These are phyloP conservation scores for Ulota crispa DNA, from an alignment of 225 moss, liverwort and hornwort species.

Conservation along the genomic window DNA sequence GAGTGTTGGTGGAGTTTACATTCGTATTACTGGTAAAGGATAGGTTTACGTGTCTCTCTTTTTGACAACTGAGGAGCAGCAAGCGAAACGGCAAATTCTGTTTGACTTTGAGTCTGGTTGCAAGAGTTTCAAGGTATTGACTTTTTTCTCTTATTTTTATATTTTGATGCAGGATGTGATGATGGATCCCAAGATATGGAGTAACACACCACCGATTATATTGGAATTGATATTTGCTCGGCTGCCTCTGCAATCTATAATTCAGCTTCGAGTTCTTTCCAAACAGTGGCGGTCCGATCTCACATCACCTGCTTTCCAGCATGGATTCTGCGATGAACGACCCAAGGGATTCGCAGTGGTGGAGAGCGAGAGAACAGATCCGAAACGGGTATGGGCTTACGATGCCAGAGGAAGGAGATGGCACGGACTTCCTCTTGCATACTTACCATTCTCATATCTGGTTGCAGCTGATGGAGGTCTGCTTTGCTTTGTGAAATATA, in stretches of 20 bases:
- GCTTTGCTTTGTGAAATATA: constrained; percentile 42
- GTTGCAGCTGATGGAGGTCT: constrained; percentile 48
- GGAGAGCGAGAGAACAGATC: constrained; percentile 27
- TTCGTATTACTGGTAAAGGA: not conserved
- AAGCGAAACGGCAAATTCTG: not conserved
- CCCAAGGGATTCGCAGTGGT: constrained; percentile 37
- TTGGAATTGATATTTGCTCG: constrained; percentile 44
- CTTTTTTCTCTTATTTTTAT: not conserved
- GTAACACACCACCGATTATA: constrained; percentile 17
- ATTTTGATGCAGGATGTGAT: constrained; percentile 16
- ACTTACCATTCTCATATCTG: constrained; percentile 43
- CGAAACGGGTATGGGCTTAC: constrained; percentile 36
- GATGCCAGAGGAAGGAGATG: constrained; percentile 23
- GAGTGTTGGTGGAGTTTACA: not conserved
- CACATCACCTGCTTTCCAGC: constrained; percentile 34
- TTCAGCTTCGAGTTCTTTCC: constrained; percentile 38
- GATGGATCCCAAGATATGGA: constrained; percentile 50
- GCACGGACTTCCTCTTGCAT: constrained; percentile 29
- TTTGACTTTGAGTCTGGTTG: not conserved
- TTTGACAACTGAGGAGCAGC: not conserved
- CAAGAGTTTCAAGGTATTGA: not conserved
- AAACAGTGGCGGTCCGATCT: constrained; percentile 35
- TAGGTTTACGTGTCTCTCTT: not conserved
- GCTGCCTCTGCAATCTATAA: constrained; percentile 37
- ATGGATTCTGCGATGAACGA: constrained; percentile 4